Conservation (phyloP, 2,329 filamentous ascomycete genomes). For the Penicillium paneum region DNA sequence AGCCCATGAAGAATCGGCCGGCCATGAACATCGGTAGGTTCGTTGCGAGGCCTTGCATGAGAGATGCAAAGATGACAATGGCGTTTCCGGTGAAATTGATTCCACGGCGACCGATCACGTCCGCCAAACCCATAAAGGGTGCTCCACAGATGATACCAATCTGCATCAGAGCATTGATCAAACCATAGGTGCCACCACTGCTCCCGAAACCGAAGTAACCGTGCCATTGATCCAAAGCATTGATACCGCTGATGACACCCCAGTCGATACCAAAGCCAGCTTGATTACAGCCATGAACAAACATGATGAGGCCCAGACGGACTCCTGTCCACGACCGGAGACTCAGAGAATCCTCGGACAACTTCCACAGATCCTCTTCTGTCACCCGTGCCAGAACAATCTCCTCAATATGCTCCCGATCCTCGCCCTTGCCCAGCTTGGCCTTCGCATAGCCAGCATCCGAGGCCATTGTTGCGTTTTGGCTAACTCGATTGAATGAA, state of each 20-base stretch:
- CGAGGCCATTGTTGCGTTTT: slow-evolving; percentile 3
- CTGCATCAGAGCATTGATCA: slow-evolving; percentile 50
- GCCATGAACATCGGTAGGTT: slow-evolving; percentile 38
- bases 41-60: slow-evolving; percentile 36
- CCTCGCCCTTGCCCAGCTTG: slow-evolving; percentile 6
- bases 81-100: slow-evolving; percentile 48
- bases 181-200: slow-evolving; percentile 41
- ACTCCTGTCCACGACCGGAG: slow-evolving; percentile 44
- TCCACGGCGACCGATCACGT: slow-evolving; percentile 52
- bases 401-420: slow-evolving; percentile 41
- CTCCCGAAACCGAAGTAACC: slow-evolving; percentile 45
- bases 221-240: slow-evolving; percentile 45
- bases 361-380: slow-evolving; percentile 46
- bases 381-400: slow-evolving; percentile 46
- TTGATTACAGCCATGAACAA: slow-evolving; percentile 49
- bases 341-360: slow-evolving; percentile 43
- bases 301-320: slow-evolving; percentile 44
- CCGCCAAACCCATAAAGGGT: slow-evolving; percentile 50
- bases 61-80: slow-evolving; percentile 46
- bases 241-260: slow-evolving; percentile 50
- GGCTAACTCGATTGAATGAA: background rate
- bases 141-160: slow-evolving; percentile 49
- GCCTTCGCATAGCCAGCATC: background rate
- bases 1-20: slow-evolving; percentile 39
- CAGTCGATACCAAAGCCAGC: slow-evolving; percentile 51